These are phyloP conservation scores for Epichloe amarillans DNA, from an alignment of 2,329 filamentous ascomycete genomes.

Conservation along the genomic window DNA sequence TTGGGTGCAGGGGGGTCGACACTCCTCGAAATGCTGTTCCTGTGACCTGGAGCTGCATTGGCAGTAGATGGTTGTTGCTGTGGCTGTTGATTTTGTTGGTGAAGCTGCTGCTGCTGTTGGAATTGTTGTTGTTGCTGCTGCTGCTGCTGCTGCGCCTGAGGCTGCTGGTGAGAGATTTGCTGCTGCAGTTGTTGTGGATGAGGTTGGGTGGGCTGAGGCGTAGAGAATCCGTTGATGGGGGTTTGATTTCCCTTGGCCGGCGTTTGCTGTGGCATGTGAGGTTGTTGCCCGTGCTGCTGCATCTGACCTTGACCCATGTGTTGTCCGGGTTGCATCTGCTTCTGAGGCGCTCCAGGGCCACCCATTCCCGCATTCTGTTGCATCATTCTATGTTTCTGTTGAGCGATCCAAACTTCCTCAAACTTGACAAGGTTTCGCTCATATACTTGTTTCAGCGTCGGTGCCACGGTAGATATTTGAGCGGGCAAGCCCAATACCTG, in stretches of 20 bases:
- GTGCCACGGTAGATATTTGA: slow-evolving; percentile 52
- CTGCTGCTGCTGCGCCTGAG: not conserved
- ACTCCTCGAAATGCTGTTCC: slow-evolving; percentile 38
- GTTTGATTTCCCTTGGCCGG: slow-evolving; percentile 28
- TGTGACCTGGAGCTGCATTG: slow-evolving; percentile 14
- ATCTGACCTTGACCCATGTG: slow-evolving; percentile 17
- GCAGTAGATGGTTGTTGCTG: slow-evolving; percentile 22
- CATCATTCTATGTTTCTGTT: slow-evolving; percentile 40
- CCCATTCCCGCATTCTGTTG: slow-evolving; percentile 23
- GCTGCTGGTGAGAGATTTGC: slow-evolving; percentile 7
- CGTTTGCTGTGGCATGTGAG: slow-evolving; percentile 23
- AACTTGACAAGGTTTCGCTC: slow-evolving; percentile 65
- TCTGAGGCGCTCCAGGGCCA: slow-evolving; percentile 14
- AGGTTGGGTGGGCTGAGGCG: slow-evolving; percentile 18
- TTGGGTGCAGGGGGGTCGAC: slow-evolving; percentile 26
- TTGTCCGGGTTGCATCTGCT: slow-evolving; percentile 22
- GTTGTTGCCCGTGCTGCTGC: slow-evolving; percentile 19
- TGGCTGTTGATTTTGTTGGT: slow-evolving; percentile 5
- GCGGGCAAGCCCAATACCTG: slow-evolving; percentile 48
- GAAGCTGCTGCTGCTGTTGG: slow-evolving; percentile 1
- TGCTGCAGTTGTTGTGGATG: slow-evolving; percentile 4
- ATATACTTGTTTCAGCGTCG: slow-evolving; percentile 61
- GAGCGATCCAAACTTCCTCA: slow-evolving; percentile 52
- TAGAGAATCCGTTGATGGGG: slow-evolving; percentile 24
- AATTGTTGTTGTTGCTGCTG: not conserved